Evolutionary conservation across 805 yeast genomes (phyloP), one percentile per base, ranked within the genome.

Genomic region (Pichia rugopelliculosa): DNA sequence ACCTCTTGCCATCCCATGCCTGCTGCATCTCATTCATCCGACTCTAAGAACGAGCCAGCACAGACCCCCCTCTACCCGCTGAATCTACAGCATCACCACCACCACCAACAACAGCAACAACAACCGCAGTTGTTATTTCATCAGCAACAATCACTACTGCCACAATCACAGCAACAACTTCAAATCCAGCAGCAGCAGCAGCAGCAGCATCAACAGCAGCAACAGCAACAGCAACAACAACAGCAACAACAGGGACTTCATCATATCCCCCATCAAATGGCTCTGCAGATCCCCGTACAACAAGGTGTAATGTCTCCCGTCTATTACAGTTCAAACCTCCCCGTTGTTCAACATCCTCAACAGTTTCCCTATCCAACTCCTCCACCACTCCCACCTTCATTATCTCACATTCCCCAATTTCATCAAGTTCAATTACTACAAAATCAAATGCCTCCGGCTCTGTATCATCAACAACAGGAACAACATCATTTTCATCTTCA

Each of bases 221-320:
- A 25, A 15, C 53, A 41, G 38, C 48, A 41, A 36, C 47, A 37
- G 30, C 42, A 23, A 4, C 45, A 41, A 22, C 45, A 30, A 21
- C 45, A 45, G 36, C 46, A 41, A 39, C 51, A 39, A 22, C 41
- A 39, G 9, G 51, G 36, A 15, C 51, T 17, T 11, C 51, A 20
- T 10, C 42, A 36, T 12, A 39, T 12, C 8, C 47, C 20, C 5
- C 22, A 17, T 7, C 40, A 23, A 4, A 17, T 21, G 27, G 22
- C 27, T 5, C 21, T 12, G 1, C 41, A 39, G 4, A 30, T 30
- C 3, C 34, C 41, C 9, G 17, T 5, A 37, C 38, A 36, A 37
- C 39, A 39, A 39, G 41, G 10, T n/a, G 24, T 39, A 30, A 3
- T 30, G 10, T 6, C 34, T 6, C 34, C 34, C 5, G 17, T 4